Conservation (phyloP, 1,284 basidiomycete species). For the Sanghuangporus weigelae region DNA sequence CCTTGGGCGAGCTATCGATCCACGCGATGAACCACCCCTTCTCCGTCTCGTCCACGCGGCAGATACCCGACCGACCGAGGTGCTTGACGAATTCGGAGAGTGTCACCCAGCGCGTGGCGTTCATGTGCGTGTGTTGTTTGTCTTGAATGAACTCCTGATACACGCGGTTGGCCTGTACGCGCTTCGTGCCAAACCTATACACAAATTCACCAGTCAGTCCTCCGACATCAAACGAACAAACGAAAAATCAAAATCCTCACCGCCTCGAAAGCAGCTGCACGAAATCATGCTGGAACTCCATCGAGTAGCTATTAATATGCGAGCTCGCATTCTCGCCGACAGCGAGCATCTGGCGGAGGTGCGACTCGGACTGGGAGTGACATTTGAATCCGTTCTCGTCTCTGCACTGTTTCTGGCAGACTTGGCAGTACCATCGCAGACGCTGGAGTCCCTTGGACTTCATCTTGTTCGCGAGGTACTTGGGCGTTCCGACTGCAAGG, state of each 20-base stretch:
- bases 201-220: background rate
- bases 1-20: slow-evolving; percentile 95
- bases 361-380: slow-evolving; percentile 81
- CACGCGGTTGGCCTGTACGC: slow-evolving; percentile 90
- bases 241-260: slow-evolving; percentile 34
- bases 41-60: slow-evolving; percentile 94
- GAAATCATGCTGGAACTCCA: slow-evolving; percentile 90
- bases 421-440: slow-evolving; percentile 94
- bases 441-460: slow-evolving; percentile 93
- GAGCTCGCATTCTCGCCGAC: slow-evolving; percentile 89
- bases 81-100: slow-evolving; percentile 92
- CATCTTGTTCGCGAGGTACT: slow-evolving; percentile 92
- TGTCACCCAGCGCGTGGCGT: slow-evolving; percentile 96
- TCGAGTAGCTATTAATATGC: slow-evolving; percentile 89
- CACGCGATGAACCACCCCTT: slow-evolving; percentile 97
- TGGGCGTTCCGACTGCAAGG: slow-evolving; percentile 74
- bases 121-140: slow-evolving; percentile 97
- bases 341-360: slow-evolving; percentile 93
- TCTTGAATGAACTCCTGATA: slow-evolving; percentile 99
- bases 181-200: slow-evolving; percentile 84
- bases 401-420: slow-evolving; percentile 93
- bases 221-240: background rate
- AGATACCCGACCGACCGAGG: slow-evolving; percentile 83
- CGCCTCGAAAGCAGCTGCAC: slow-evolving; percentile 81
- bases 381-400: slow-evolving; percentile 98